phyloP scores from a whole-genome alignment of 306 rosid species.

The Purshia tridentata region DNA sequence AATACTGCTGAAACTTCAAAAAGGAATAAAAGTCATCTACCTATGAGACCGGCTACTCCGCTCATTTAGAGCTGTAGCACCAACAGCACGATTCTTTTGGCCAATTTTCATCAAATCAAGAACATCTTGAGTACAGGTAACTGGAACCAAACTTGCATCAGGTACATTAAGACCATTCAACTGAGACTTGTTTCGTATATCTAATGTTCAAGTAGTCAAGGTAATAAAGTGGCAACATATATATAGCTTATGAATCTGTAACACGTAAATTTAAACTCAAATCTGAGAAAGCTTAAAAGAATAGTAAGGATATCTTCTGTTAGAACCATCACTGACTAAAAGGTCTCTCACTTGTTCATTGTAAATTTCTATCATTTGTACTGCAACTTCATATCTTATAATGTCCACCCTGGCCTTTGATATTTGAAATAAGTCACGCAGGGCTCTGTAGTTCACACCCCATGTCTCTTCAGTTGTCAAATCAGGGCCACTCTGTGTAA shows the following conservation, averaged over 20 bases:
- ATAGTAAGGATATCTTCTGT: slow-evolving; percentile 86
- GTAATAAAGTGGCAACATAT: slow-evolving; percentile 16
- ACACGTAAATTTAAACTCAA: background rate
- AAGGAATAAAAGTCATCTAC: slow-evolving; percentile 31
- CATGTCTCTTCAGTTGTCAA: slow-evolving; percentile 76
- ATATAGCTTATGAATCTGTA: slow-evolving; percentile 12
- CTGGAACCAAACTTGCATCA: slow-evolving; percentile 85
- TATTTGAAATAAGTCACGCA: slow-evolving; percentile 82
- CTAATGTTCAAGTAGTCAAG: slow-evolving; percentile 77
- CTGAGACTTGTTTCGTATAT: slow-evolving; percentile 92
- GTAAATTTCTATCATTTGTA: slow-evolving; percentile 97
- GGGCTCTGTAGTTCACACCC: slow-evolving; percentile 95
- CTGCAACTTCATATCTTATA: slow-evolving; percentile 84
- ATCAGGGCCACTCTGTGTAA: slow-evolving; percentile 88
- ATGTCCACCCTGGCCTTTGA: slow-evolving; percentile 67
- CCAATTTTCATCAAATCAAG: slow-evolving; percentile 85
- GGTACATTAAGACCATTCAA: slow-evolving; percentile 95
- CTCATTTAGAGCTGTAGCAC: slow-evolving; percentile 94
- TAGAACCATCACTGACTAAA: slow-evolving; percentile 84
- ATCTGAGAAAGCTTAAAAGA: background rate
- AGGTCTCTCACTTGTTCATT: slow-evolving; percentile 97
- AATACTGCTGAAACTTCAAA: background rate
- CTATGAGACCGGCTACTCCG: slow-evolving; percentile 98
- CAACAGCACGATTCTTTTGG: slow-evolving; percentile 85
- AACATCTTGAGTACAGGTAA: slow-evolving; percentile 86